Evolutionary conservation across 768 basidiomycete species (phyloP).

Genomic region (Lyophyllum atratum): DNA sequence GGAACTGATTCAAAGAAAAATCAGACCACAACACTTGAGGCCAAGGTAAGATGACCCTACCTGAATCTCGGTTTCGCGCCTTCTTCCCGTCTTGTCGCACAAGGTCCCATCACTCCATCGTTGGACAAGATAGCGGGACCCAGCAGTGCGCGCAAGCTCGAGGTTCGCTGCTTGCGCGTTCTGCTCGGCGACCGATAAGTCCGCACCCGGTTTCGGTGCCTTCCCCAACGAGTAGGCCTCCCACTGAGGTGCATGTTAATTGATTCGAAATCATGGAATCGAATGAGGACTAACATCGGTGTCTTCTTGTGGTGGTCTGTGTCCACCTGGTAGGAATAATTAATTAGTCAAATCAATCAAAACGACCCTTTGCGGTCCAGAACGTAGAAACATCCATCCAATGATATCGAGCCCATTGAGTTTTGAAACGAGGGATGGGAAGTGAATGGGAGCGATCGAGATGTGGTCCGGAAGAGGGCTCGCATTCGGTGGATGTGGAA

Average conservation of each 20-base stretch:
- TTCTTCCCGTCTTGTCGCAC: slow-evolving; percentile 90
- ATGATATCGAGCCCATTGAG: too few relatives aligned
- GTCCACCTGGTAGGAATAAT: slow-evolving; percentile 50
- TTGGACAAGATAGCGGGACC: slow-evolving; percentile 90
- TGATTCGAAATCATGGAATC: slow-evolving; percentile 23
- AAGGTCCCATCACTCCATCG: slow-evolving; percentile 88
- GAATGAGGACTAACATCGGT: slow-evolving; percentile 57
- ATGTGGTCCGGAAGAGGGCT: too few relatives aligned
- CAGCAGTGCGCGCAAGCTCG: slow-evolving; percentile 74
- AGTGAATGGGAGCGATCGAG: slow-evolving; percentile 6
- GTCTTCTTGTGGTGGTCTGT: slow-evolving; percentile 85
- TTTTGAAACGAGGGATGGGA: neutral
- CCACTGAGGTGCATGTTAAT: slow-evolving; percentile 47
- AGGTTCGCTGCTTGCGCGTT: slow-evolving; percentile 67
- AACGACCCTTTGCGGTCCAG: slow-evolving; percentile 14
- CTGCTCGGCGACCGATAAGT: slow-evolving; percentile 67
- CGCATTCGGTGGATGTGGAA: slow-evolving; percentile 7
- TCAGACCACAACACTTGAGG: neutral
- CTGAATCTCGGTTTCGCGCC: slow-evolving; percentile 94
- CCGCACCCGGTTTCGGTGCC: slow-evolving; percentile 67
- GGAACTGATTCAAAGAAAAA: slow-evolving; percentile 57
- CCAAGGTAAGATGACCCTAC: slow-evolving; percentile 30
- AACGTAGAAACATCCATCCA: neutral
- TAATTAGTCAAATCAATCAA: slow-evolving; percentile 16
- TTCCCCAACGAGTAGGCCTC: slow-evolving; percentile 78